Conservation (phyloP, 2,329 filamentous ascomycete species). For the Emmonsiellopsis sp. region DNA sequence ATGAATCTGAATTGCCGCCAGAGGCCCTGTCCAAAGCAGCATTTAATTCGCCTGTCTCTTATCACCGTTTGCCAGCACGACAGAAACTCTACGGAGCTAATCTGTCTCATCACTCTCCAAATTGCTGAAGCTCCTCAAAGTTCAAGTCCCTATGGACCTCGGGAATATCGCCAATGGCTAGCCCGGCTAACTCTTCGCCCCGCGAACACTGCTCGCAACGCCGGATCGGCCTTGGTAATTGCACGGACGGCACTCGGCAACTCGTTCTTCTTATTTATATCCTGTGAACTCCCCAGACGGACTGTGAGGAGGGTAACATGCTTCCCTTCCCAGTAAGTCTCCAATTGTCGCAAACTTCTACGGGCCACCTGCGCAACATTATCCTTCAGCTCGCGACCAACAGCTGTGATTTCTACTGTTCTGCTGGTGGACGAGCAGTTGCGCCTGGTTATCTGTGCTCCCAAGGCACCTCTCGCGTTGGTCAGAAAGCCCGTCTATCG, state of each 20-base stretch:
- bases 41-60: no score
- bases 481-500: constrained; percentile 3
- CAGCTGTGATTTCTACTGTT: background rate
- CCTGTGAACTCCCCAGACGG: background rate
- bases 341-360: background rate
- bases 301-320: background rate
- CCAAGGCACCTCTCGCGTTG: background rate
- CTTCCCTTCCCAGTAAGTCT: background rate
- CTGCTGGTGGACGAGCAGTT: background rate
- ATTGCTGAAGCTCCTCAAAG: background rate
- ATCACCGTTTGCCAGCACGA: no score
- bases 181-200: background rate
- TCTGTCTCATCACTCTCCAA: no score
- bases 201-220: no score
- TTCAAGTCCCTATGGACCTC: background rate
- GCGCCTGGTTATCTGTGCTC: background rate
- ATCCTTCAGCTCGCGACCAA: background rate
- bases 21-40: no score
- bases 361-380: background rate
- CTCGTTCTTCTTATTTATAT: no score
- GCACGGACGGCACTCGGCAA: background rate
- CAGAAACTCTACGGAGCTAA: no score
- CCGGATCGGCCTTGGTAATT: background rate
- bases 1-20: no score
- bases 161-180: background rate